Evolutionary conservation across 441 rosid species (phyloP).

Genomic region (Populus tomentosa): DNA sequence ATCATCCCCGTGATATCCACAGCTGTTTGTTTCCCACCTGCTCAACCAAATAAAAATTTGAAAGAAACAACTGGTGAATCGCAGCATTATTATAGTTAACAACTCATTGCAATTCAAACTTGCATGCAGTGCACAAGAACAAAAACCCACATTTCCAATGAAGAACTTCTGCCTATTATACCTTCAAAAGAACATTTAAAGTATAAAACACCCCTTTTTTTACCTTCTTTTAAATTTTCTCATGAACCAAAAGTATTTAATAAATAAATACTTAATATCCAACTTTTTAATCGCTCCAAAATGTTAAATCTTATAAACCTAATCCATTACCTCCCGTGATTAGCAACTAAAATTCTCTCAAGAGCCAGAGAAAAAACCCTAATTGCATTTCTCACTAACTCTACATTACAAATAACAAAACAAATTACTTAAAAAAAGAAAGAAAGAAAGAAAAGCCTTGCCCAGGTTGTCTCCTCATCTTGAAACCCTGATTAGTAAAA

Average conservation of each 20-base stretch:
- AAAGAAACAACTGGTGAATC: not conserved
- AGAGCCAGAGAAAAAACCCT: not conserved
- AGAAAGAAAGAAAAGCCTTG: slow-evolving; percentile 10
- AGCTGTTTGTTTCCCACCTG: slow-evolving; percentile 94
- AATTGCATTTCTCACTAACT: not conserved
- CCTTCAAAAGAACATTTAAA: not conserved
- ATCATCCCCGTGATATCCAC: slow-evolving; percentile 94
- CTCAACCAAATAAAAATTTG: not conserved
- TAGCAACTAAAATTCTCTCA: not conserved
- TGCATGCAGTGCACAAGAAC: not conserved
- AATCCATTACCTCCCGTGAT: not conserved
- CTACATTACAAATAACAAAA: not conserved
- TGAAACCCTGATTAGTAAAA: slow-evolving; percentile 63
- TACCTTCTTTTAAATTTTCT: not conserved
- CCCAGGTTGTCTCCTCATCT: slow-evolving; percentile 90
- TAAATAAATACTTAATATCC: not conserved
- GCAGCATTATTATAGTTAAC: not conserved
- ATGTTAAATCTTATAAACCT: not conserved
- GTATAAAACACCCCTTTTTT: not conserved
- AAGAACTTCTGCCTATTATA: not conserved
- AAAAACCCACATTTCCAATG: not conserved
- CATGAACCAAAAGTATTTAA: not conserved
- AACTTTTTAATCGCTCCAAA: not conserved
- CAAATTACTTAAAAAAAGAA: not conserved
- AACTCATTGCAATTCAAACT: not conserved